These are phyloP conservation scores for Cordia subcordata DNA, from an alignment of 257 asterid species.

Conservation along the genomic window DNA sequence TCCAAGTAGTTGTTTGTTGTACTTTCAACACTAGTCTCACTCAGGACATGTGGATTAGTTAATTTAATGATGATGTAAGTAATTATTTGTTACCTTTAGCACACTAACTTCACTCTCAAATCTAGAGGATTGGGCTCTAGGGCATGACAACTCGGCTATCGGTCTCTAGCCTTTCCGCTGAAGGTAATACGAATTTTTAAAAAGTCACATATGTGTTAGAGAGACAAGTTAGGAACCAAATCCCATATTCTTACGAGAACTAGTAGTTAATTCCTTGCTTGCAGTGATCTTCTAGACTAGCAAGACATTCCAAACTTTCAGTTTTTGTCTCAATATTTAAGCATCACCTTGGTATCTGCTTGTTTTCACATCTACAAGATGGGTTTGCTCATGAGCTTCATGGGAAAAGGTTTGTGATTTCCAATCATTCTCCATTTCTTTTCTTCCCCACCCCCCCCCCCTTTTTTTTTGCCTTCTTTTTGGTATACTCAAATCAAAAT, in stretches of 20 bases:
- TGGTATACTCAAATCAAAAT: background rate
- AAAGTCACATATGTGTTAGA: too few species aligned
- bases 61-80: too few species aligned
- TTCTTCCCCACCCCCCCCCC: too few species aligned
- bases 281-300: slow-evolving; percentile 7
- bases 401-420: slow-evolving; percentile 58
- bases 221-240: background rate
- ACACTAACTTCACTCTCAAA: too few species aligned
- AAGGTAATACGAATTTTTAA: too few species aligned
- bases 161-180: too few species aligned
- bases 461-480: background rate
- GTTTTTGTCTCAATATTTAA: slow-evolving; percentile 13
- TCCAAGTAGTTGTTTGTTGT: too few species aligned
- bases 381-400: slow-evolving; percentile 68
- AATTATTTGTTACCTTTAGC: too few species aligned
- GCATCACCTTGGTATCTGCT: background rate
- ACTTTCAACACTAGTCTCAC: too few species aligned
- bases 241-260: background rate
- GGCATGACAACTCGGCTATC: too few species aligned
- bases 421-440: background rate
- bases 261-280: slow-evolving; percentile 51
- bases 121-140: too few species aligned
- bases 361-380: slow-evolving; percentile 25
- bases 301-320: slow-evolving; percentile 42
- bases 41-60: too few species aligned